Evolutionary conservation across 352 stramenopile species (phyloP).

Genomic region (Pythium periplocum): DNA sequence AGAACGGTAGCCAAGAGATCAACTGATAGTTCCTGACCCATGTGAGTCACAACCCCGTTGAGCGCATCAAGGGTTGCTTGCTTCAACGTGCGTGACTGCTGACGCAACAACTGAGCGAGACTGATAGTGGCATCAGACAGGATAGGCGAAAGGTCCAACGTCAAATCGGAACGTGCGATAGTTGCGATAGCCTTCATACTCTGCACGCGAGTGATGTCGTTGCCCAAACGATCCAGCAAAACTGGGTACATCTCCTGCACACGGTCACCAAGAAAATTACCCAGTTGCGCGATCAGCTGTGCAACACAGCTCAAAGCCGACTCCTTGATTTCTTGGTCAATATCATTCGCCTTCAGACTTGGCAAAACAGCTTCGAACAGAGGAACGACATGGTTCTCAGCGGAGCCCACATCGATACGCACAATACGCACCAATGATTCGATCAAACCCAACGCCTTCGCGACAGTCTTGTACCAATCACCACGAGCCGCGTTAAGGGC

Average conservation of each 20-base stretch:
- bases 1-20: constrained; percentile 88
- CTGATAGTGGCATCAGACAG: constrained; percentile 83
- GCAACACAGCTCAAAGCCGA: constrained; percentile 90
- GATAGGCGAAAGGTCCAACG: constrained; percentile 90
- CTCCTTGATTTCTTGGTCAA: constrained; percentile 99
- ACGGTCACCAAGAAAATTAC: constrained; percentile 77
- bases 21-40: constrained; percentile 58
- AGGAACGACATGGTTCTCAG: constrained; percentile 55
- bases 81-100: constrained; percentile 94
- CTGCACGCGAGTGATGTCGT: constrained; percentile 97
- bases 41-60: constrained; percentile 84
- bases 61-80: constrained; percentile 92
- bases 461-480: constrained; percentile 99
- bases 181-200: constrained; percentile 94
- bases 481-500: constrained; percentile 89
- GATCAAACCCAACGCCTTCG: constrained; percentile 92
- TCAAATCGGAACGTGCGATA: constrained; percentile 83
- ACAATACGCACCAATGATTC: constrained; percentile 87
- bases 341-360: constrained; percentile 94
- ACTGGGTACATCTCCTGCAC: constrained; percentile 86
- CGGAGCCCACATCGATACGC: constrained; percentile 21
- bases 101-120: constrained; percentile 90
- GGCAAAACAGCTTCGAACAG: constrained; percentile 93
- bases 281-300: constrained; percentile 78
- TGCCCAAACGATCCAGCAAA: constrained; percentile 95